Evolutionary conservation across 768 basidiomycete species (phyloP).

Genomic region (Tulasnella sp.): DNA sequence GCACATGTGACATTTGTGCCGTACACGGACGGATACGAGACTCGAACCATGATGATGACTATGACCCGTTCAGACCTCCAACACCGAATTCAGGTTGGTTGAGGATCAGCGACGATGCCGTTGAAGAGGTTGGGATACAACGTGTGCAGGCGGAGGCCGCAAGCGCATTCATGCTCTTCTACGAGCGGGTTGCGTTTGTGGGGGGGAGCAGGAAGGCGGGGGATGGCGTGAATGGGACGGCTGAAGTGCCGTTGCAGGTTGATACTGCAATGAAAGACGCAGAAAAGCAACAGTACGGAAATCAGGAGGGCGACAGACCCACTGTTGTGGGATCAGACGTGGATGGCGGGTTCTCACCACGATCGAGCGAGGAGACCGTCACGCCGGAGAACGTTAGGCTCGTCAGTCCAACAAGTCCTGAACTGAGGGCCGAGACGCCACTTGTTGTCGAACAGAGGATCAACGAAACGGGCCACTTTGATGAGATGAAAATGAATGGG

Average conservation of each 20-base stretch:
- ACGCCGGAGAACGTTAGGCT: slow-evolving; percentile 1
- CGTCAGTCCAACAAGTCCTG: background rate
- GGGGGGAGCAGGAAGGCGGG: background rate
- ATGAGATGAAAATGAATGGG: too few species aligned
- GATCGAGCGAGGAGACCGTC: slow-evolving; percentile 8
- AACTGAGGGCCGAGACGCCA: background rate
- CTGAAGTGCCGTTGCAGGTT: background rate
- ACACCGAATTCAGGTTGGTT: slow-evolving; percentile 49
- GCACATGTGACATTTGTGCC: slow-evolving; percentile 37
- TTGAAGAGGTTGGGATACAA: slow-evolving; percentile 64
- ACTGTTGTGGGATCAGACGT: background rate
- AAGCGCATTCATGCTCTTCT: slow-evolving; percentile 86
- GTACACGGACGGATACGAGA: slow-evolving; percentile 48
- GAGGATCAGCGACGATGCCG: slow-evolving; percentile 75
- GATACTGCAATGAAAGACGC: background rate
- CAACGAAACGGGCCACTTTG: too few species aligned
- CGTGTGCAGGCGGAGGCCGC: slow-evolving; percentile 60
- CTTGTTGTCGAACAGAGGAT: too few species aligned
- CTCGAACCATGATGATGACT: background rate
- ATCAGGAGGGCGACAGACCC: background rate
- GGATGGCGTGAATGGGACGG: background rate
- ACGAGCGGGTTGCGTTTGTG: slow-evolving; percentile 50
- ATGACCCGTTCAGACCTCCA: background rate
- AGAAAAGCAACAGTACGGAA: background rate
- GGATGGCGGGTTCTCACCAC: background rate